A percentile compares a stretch with the other conserved stretches of the same genome.
Evolutionary conservation across 805 yeast genomes (phyloP).

Genomic region (Citeromyces matritensis): DNA sequence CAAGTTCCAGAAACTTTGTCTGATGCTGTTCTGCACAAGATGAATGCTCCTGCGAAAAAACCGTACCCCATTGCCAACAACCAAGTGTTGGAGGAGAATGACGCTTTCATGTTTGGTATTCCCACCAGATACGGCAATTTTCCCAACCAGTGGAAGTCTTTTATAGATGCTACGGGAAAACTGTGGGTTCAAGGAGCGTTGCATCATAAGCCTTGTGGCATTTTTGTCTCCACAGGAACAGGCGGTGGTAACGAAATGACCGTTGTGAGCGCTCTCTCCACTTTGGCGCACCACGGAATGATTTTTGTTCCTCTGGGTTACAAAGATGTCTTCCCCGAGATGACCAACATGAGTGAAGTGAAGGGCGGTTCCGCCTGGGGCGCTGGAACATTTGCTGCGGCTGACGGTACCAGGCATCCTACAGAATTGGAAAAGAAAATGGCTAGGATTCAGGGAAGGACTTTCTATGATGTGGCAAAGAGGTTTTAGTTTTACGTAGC

Average conservation of each 20-base stretch:
- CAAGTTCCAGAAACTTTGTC: slow-evolving; percentile 69
- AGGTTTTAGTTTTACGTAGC: slow-evolving; percentile 10
- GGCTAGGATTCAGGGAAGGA: slow-evolving; percentile 54
- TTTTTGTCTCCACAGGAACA: slow-evolving; percentile 62
- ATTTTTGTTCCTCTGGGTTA: slow-evolving; percentile 70
- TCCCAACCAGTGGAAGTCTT: slow-evolving; percentile 68
- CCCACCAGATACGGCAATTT: slow-evolving; percentile 77
- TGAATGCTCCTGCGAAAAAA: slow-evolving; percentile 57
- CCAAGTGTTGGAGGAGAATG: slow-evolving; percentile 46
- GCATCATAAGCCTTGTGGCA: slow-evolving; percentile 59
- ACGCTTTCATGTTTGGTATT: slow-evolving; percentile 73
- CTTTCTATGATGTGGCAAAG: slow-evolving; percentile 33
- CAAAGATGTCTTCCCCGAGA: slow-evolving; percentile 35
- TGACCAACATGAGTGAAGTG: slow-evolving; percentile 41
- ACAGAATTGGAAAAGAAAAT: slow-evolving; percentile 45
- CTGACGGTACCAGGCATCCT: slow-evolving; percentile 64
- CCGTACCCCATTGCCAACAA: slow-evolving; percentile 46
- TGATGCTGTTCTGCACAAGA: slow-evolving; percentile 32
- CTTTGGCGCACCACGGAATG: slow-evolving; percentile 69
- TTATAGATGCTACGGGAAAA: slow-evolving; percentile 68
- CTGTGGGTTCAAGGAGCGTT: slow-evolving; percentile 67
- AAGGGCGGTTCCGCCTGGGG: slow-evolving; percentile 85
- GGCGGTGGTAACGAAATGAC: slow-evolving; percentile 83
- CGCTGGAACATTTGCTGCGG: slow-evolving; percentile 67
- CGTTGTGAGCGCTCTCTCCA: slow-evolving; percentile 44